Evolutionary conservation across 2,329 filamentous ascomycete genomes (phyloP), one percentile per base, ranked within the genome.

Genomic region (Hysterium pulicare): DNA sequence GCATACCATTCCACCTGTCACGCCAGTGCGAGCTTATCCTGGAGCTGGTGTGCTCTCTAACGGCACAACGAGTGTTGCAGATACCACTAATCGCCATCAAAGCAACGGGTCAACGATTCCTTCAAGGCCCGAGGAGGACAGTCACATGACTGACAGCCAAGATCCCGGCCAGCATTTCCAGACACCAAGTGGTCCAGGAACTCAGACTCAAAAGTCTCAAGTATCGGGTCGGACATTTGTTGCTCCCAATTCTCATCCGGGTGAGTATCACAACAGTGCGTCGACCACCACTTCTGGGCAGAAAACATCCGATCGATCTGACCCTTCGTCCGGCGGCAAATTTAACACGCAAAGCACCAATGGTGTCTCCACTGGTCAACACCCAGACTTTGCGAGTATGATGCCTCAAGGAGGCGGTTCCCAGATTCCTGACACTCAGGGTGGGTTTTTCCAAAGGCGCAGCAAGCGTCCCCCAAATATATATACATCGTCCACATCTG

Each of bases 211-310:
- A 69, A 72, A 82, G 17, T 87, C 85, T 1, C 86, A 87, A 59
- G 70, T 75, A 33, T 85, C 83, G 20, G 75, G 72, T 5, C 75
- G 79, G 52, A 83, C 79, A 2, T 78, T 77, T 17, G 74, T 83
- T 68, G 72, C 74, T 7, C 73, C 74, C 10, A 76, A 77, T 44
- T 79, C 79, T 23, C 75, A 82, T 58, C 70, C 75, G 13, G 71
- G 71, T 17, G 78, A 83, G 78, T 83, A 82, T 45, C 71, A 83
- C 40, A 96, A 97, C 56, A 90, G 95, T 57, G 91, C 90, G 2
- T 95, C 90, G 2, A 94, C 90, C 1, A 95, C 90, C 1, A 83
- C 82, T 17, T 85, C 81, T 3, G 81, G 83, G n/a, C 93, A 95
- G 68, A 83, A 81, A 63, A 90, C 87, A 2, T 88, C 87, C 1